Evolutionary conservation across 2,329 filamentous ascomycete genomes (phyloP).

Genomic region (Esteya vermicola): DNA sequence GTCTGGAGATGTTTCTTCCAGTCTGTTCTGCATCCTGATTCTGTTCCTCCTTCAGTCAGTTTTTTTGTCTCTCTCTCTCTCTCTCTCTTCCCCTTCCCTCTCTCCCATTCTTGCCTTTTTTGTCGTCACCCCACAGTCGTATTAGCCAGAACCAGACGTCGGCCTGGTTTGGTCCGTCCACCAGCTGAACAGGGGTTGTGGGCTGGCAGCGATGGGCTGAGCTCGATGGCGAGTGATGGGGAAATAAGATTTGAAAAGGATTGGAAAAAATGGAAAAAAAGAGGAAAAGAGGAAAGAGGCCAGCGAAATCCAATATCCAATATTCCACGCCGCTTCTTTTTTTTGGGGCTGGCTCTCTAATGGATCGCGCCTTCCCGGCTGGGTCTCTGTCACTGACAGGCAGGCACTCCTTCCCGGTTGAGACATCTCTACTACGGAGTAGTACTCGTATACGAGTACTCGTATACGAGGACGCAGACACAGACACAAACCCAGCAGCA

Average conservation of each 20-base stretch:
- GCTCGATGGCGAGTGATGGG: neutral
- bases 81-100: neutral
- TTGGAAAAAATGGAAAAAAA: neutral
- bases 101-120: neutral
- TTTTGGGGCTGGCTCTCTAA: neutral
- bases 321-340: too few relatives aligned
- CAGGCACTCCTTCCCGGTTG: neutral
- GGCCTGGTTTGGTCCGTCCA: conserved; percentile 3
- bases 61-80: too few relatives aligned
- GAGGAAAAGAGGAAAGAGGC: neutral
- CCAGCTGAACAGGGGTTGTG: conserved; percentile 3
- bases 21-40: too few relatives aligned
- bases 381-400: neutral
- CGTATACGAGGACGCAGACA: too few relatives aligned
- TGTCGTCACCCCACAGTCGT: neutral
- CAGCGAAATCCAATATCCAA: neutral
- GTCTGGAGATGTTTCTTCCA: too few relatives aligned
- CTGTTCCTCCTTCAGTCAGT: too few relatives aligned
- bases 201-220: neutral
- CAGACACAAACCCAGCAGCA: too few relatives aligned
- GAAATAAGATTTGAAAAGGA: neutral
- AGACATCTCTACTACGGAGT: neutral
- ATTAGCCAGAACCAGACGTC: conserved; percentile 1
- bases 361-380: conserved; percentile 2
- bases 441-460: neutral